These are phyloP conservation scores for Boletus fagicola DNA, from an alignment of 768 basidiomycete species.

Conservation along the genomic window DNA sequence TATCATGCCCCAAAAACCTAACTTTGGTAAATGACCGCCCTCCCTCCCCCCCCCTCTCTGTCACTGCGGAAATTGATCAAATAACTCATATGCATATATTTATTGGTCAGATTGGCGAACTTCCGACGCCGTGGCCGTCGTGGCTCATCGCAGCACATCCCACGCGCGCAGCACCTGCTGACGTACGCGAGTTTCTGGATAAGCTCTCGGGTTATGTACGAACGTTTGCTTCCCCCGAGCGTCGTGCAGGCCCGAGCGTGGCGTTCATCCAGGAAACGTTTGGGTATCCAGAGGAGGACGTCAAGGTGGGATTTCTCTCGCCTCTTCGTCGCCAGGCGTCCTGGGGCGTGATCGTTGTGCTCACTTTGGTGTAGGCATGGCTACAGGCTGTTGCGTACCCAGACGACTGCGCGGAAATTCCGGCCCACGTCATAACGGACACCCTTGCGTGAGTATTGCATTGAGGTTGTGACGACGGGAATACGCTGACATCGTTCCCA, in stretches of 20 bases:
- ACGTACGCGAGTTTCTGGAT: constrained; percentile 58
- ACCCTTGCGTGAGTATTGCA: constrained; percentile 59
- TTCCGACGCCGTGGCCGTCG: constrained; percentile 94
- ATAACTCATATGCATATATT: background rate
- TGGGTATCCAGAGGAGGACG: constrained; percentile 79
- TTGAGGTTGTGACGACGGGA: background rate
- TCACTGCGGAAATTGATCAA: background rate
- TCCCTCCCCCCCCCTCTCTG: background rate
- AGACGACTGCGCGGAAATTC: constrained; percentile 58
- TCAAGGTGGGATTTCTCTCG: constrained; percentile 49
- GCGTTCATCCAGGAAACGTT: constrained; percentile 78
- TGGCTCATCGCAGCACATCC: constrained; percentile 93
- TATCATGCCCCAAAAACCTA: too few relatives aligned
- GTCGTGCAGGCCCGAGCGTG: constrained; percentile 57
- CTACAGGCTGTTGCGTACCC: constrained; percentile 77
- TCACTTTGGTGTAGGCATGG: constrained; percentile 58
- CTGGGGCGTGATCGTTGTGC: background rate
- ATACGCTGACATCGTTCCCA: constrained; percentile 1
- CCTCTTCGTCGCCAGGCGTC: background rate
- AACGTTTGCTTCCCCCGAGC: constrained; percentile 59
- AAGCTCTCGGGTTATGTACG: constrained; percentile 63
- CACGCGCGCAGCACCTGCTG: constrained; percentile 49
- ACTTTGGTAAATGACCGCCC: too few relatives aligned
- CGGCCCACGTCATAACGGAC: constrained; percentile 59
- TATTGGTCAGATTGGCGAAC: constrained; percentile 66